Percentiles rank a stretch among this genome's conserved stretches.
These are phyloP conservation scores for Cryptosporidium tyzzeri DNA, from an alignment of 169 alveolate species.

Conservation along the genomic window DNA sequence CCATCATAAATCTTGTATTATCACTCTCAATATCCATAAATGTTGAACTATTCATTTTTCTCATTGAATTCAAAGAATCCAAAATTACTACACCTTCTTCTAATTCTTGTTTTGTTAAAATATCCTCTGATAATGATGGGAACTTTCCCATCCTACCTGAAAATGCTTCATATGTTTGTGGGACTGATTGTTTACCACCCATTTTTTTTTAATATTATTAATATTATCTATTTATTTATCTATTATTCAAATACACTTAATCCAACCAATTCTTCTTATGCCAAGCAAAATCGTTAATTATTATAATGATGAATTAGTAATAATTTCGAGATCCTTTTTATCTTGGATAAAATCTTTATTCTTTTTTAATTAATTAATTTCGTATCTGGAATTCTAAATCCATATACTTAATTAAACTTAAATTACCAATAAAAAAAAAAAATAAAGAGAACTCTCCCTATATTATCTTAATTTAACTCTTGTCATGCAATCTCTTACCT, in stretches of 20 bases:
- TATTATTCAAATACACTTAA: neutral
- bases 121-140: conserved; percentile 62
- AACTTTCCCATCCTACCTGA: conserved; percentile 45
- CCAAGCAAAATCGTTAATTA: neutral
- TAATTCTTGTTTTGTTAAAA: conserved; percentile 38
- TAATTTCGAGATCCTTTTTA: conserved; percentile 13
- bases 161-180: conserved; percentile 66
- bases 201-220: conserved; percentile 4
- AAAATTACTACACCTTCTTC: conserved; percentile 66
- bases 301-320: neutral
- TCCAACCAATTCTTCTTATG: neutral
- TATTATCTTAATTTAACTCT: neutral
- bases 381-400: conserved; percentile 9
- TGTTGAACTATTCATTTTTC: conserved; percentile 46
- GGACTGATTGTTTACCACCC: conserved; percentile 75
- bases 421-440: neutral
- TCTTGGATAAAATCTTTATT: neutral
- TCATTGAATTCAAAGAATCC: conserved; percentile 11
- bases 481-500: conserved; percentile 31
- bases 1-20: conserved; percentile 65
- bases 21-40: conserved; percentile 72
- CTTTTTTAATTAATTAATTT: neutral
- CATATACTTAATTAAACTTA: conserved; percentile 4
- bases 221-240: neutral
- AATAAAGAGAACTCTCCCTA: neutral